phyloP scores from a whole-genome alignment of 306 rosid species.

The Vicia sativa region DNA sequence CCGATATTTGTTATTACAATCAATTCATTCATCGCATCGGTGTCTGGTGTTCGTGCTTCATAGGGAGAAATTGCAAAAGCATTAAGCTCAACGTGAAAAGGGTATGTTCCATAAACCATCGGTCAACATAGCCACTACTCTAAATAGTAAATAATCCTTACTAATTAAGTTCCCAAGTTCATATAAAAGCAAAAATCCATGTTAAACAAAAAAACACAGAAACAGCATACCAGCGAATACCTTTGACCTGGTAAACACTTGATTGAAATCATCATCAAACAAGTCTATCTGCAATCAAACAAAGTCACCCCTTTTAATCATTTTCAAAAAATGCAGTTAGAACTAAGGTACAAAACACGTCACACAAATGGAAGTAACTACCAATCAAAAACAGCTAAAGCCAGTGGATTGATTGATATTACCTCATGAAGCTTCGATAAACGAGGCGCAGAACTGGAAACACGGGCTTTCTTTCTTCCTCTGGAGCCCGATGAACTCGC shows the following conservation, averaged over 20 bases:
- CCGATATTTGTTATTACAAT: no score
- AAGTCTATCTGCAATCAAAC: conserved; percentile 61
- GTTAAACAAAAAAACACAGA: conserved; percentile 25
- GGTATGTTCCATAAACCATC: not conserved
- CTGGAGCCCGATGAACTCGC: conserved; percentile 45
- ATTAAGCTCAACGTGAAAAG: not conserved
- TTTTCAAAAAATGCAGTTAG: not conserved
- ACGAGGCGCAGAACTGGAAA: conserved; percentile 47
- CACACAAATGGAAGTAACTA: not conserved
- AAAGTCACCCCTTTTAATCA: not conserved
- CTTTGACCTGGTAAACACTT: conserved; percentile 68
- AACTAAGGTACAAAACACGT: not conserved
- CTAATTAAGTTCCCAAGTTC: conserved; percentile 13
- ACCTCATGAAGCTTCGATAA: conserved; percentile 62
- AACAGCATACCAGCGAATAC: conserved; percentile 81
- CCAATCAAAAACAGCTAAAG: conserved; percentile 9
- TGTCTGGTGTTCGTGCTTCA: no score
- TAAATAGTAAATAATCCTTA: not conserved
- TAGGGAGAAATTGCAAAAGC: not conserved
- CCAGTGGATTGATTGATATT: not conserved
- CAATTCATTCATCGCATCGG: no score
- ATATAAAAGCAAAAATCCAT: conserved; percentile 16
- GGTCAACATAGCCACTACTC: not conserved
- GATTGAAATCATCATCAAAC: conserved; percentile 70
- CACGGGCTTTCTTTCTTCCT: conserved; percentile 69